These are phyloP conservation scores for Atkinsonella texensis DNA, from an alignment of 2,329 filamentous ascomycete genomes.

Conservation along the genomic window DNA sequence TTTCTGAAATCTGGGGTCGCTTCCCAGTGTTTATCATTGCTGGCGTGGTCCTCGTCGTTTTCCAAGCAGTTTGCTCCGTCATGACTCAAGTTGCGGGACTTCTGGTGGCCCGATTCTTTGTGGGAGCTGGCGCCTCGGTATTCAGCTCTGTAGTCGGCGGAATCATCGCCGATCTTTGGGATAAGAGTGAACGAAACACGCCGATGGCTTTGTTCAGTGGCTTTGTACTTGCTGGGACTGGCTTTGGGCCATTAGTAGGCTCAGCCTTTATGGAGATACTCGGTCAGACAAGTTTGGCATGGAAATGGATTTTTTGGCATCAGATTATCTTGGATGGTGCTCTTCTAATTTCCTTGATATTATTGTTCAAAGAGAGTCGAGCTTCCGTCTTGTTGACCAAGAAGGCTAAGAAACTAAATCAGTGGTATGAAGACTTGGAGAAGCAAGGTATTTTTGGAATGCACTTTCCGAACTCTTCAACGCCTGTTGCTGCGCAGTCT, in stretches of 20 bases:
- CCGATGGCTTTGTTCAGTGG: constrained; percentile 88
- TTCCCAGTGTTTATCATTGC: constrained; percentile 69
- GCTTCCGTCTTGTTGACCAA: constrained; percentile 67
- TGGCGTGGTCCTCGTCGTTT: constrained; percentile 58
- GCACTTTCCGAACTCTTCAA: constrained; percentile 18
- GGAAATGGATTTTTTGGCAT: constrained; percentile 85
- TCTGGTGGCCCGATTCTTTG: constrained; percentile 62
- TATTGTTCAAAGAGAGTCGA: constrained; percentile 72
- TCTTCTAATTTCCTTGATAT: constrained; percentile 46
- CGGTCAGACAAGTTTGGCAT: constrained; percentile 32
- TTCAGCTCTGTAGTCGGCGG: constrained; percentile 91
- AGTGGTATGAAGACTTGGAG: constrained; percentile 69
- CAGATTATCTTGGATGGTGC: constrained; percentile 60
- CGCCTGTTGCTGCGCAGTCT: constrained; percentile 8
- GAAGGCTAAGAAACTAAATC: constrained; percentile 63
- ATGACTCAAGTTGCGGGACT: constrained; percentile 60
- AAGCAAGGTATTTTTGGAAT: constrained; percentile 43
- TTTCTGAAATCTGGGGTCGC: constrained; percentile 80
- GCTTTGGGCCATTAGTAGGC: constrained; percentile 61
- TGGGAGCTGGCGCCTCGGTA: constrained; percentile 62
- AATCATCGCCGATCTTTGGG: constrained; percentile 77
- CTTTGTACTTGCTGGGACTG: constrained; percentile 65
- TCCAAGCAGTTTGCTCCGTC: constrained; percentile 61
- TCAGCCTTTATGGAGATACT: constrained; percentile 56
- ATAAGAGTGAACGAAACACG: constrained; percentile 66